Base-by-base conservation (phyloP, 257 asterid genomes). In the Plectranthus barbatus region DNA sequence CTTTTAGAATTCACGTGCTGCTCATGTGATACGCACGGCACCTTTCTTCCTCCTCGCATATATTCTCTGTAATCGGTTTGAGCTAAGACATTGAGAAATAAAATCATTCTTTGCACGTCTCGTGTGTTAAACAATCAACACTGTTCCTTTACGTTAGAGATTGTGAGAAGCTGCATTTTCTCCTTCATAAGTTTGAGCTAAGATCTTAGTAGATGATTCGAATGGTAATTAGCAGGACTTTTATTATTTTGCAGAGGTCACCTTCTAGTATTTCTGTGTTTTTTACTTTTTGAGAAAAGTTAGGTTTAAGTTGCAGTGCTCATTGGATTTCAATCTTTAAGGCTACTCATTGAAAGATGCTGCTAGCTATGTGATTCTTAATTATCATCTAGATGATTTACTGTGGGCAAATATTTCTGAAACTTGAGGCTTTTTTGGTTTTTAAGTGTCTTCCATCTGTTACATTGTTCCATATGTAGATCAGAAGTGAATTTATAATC, bases 91-190 rank as follows among this genome's bases (percentile, higher is more conserved):
- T n/a, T n/a, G n/a, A n/a, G n/a, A n/a, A n/a, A n/a, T n/a, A n/a
- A n/a, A n/a, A n/a, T n/a, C n/a, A n/a, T n/a, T n/a, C n/a, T n/a
- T n/a, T n/a, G n/a, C n/a, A n/a, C n/a, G n/a, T n/a, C n/a, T n/a
- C n/a, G n/a, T n/a, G n/a, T n/a, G n/a, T n/a, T n/a, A n/a, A n/a
- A n/a, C n/a, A n/a, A n/a, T n/a, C n/a, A n/a, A n/a, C n/a, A n/a
- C n/a, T n/a, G n/a, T 14, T 50, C 34, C 54, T 68, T 24, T 51
- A 37, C 42, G 34, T 40, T 29, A 65, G 63, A 50, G 40, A 41
- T 44, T 60, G 37, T 52, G 56, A 31, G 44, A 5, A 44, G 60
- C 54, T 40, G 51, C 61, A 44, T 63, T 56, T 63, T 62, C 3
- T 24, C 44, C 17, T 54, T 41, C 14, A 26, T 26, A 64, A 52